These are phyloP conservation scores for Rickenella mellea DNA, from an alignment of 768 basidiomycete genomes.

Conservation along the genomic window DNA sequence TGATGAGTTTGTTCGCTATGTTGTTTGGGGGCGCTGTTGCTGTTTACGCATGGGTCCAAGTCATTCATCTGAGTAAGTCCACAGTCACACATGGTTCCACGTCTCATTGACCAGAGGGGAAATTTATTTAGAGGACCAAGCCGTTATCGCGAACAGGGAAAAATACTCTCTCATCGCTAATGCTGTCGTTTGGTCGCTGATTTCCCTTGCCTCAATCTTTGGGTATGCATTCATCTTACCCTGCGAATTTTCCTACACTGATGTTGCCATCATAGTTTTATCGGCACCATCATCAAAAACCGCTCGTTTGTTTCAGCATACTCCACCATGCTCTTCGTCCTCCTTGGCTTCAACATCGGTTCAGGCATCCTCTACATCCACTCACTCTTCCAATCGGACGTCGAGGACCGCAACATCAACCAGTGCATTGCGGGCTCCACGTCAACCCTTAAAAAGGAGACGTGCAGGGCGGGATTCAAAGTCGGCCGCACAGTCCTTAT, in stretches of 20 bases:
- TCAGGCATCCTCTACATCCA: constrained; percentile 41
- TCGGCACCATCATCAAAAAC: constrained; percentile 34
- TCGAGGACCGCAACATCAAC: constrained; percentile 23
- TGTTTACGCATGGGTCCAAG: constrained; percentile 36
- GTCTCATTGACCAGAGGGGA: too few species aligned
- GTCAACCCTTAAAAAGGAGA: constrained; percentile 20
- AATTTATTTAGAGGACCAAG: constrained; percentile 26
- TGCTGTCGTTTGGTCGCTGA: constrained; percentile 35
- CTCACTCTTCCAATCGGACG: constrained; percentile 31
- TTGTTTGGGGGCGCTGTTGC: constrained; percentile 34
- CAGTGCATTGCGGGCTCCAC: constrained; percentile 27
- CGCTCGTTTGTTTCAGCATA: constrained; percentile 35
- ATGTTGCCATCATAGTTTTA: constrained; percentile 19
- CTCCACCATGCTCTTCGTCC: constrained; percentile 32
- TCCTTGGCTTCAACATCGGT: constrained; percentile 36
- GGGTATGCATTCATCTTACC: constrained; percentile 29
- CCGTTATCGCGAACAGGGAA: constrained; percentile 26
- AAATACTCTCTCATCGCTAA: constrained; percentile 37
- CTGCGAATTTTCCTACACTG: not conserved
- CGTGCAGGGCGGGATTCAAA: constrained; percentile 33
- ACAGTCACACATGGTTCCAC: too few species aligned
- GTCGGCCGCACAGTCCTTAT: constrained; percentile 34
- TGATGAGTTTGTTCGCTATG: constrained; percentile 35
- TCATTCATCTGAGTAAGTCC: constrained; percentile 34
- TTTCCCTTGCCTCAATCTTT: constrained; percentile 37